A percentile compares a stretch with the other conserved stretches of the same genome.
These are phyloP conservation scores for Kazachstania africana DNA, from an alignment of 805 yeast species.

Conservation along the genomic window DNA sequence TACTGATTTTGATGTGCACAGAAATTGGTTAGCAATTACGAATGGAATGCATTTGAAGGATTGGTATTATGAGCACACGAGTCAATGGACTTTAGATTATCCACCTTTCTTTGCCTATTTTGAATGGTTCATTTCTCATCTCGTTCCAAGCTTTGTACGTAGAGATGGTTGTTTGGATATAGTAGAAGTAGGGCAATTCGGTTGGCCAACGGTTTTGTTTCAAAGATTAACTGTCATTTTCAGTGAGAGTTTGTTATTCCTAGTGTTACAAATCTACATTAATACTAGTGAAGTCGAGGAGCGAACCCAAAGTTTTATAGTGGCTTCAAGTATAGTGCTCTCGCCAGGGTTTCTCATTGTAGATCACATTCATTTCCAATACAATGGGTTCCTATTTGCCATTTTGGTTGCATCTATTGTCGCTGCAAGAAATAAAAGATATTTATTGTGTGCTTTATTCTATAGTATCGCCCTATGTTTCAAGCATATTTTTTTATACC, in stretches of 20 bases:
- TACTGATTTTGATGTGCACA: conserved; percentile 93
- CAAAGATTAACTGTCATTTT: conserved; percentile 73
- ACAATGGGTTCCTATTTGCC: conserved; percentile 89
- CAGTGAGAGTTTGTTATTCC: conserved; percentile 62
- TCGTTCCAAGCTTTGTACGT: conserved; percentile 52
- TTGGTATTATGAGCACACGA: conserved; percentile 75
- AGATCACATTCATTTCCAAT: conserved; percentile 95
- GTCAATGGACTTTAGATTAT: conserved; percentile 91
- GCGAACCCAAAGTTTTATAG: conserved; percentile 45
- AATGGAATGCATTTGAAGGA: conserved; percentile 53
- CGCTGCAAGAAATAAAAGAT: conserved; percentile 47
- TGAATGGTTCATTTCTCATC: conserved; percentile 65
- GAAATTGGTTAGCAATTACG: conserved; percentile 95
- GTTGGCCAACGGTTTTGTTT: conserved; percentile 68
- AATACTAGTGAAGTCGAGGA: conserved; percentile 33
- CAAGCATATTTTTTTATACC: conserved; percentile 84
- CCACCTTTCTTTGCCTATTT: conserved; percentile 97
- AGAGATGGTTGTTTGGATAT: conserved; percentile 72
- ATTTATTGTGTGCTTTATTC: conserved; percentile 50
- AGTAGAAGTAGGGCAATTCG: conserved; percentile 52
- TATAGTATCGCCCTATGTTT: conserved; percentile 77
- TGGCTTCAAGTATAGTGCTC: conserved; percentile 69
- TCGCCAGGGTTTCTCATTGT: conserved; percentile 86
- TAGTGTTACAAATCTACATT: conserved; percentile 61
- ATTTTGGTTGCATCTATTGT: conserved; percentile 63